Conservation (phyloP, 805 yeast genomes). For the Jamesozyma spencerorum region DNA sequence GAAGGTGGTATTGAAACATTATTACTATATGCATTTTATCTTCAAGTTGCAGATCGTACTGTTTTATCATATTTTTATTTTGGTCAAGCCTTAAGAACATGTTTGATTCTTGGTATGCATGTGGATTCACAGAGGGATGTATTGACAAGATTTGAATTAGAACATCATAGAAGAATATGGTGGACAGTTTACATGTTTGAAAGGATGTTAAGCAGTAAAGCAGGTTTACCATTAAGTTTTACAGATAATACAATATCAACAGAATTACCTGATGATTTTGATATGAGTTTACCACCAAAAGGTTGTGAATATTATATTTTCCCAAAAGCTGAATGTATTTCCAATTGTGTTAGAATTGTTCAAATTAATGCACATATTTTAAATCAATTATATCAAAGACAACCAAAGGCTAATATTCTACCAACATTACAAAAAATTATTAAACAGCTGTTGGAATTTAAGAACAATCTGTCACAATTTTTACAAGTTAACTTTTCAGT, state of each 20-base stretch:
- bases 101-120: constrained; percentile 68
- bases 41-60: constrained; percentile 79
- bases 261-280: constrained; percentile 64
- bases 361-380: constrained; percentile 69
- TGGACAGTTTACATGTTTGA: constrained; percentile 85
- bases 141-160: constrained; percentile 59
- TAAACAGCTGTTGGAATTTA: constrained; percentile 59
- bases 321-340: constrained; percentile 69
- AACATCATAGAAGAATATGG: constrained; percentile 73
- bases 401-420: constrained; percentile 65
- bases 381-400: constrained; percentile 61
- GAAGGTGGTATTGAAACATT: constrained; percentile 76
- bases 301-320: constrained; percentile 59
- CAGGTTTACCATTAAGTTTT: constrained; percentile 69
- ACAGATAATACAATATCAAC: constrained; percentile 78
- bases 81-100: constrained; percentile 65
- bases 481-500: constrained; percentile 51
- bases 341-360: constrained; percentile 69
- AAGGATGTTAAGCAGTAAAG: constrained; percentile 73
- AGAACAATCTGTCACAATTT: constrained; percentile 52
- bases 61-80: constrained; percentile 74
- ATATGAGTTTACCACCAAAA: constrained; percentile 50
- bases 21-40: constrained; percentile 63
- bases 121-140: constrained; percentile 71
- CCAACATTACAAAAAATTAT: constrained; percentile 67